A percentile compares a stretch with the other conserved stretches of the same genome.
phyloP scores from a whole-genome alignment of 192 early-diverging fungal genomes.

The Coemansia erecta region DNA sequence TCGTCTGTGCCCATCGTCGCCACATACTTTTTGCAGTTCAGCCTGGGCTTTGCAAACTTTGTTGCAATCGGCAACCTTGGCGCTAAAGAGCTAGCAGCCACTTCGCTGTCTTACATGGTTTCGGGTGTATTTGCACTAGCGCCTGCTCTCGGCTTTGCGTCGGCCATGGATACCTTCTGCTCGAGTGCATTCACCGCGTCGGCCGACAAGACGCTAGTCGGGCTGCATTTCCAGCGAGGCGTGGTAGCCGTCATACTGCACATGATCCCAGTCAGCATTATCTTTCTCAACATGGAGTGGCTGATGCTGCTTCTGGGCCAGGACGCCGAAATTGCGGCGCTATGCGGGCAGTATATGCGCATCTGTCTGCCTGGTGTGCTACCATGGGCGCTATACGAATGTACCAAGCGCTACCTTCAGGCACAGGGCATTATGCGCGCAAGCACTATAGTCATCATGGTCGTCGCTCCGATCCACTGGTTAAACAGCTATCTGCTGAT shows the following conservation, averaged over 20 bases:
- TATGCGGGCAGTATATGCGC: slow-evolving; percentile 61
- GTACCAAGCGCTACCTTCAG: slow-evolving; percentile 79
- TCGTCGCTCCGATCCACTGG: slow-evolving; percentile 72
- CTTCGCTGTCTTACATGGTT: slow-evolving; percentile 60
- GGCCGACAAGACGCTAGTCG: slow-evolving; percentile 62
- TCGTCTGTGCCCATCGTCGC: slow-evolving; percentile 54
- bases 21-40: slow-evolving; percentile 66
- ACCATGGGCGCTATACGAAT: slow-evolving; percentile 76
- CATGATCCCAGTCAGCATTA: slow-evolving; percentile 67
- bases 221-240: slow-evolving; percentile 72
- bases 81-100: slow-evolving; percentile 62
- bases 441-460: slow-evolving; percentile 64
- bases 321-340: slow-evolving; percentile 64
- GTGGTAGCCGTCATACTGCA: slow-evolving; percentile 70
- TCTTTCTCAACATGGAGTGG: slow-evolving; percentile 71
- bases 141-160: slow-evolving; percentile 62
- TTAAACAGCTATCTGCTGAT: slow-evolving; percentile 80
- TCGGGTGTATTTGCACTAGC: slow-evolving; percentile 55
- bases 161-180: slow-evolving; percentile 73
- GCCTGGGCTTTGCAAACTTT: slow-evolving; percentile 62
- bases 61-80: slow-evolving; percentile 63
- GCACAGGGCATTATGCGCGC: slow-evolving; percentile 85
- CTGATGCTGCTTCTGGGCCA: slow-evolving; percentile 76
- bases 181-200: slow-evolving; percentile 66
- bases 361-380: slow-evolving; percentile 71